Percentiles rank a stretch among this genome's conserved stretches.
phyloP scores from a whole-genome alignment of 805 yeast species.

The Diddensiella caesifluorescens region DNA sequence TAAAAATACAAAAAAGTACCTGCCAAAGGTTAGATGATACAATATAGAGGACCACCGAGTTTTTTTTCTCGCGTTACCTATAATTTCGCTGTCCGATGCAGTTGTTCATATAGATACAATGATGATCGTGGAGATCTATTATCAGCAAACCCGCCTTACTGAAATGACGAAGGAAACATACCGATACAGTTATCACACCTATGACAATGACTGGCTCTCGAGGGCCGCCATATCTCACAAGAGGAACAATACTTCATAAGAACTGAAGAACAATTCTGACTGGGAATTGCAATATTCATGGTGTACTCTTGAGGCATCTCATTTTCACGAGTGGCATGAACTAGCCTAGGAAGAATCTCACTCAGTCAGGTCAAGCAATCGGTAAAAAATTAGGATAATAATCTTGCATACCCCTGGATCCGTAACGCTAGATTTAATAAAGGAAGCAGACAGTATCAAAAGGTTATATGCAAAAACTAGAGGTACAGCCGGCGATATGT shows the following conservation, averaged over 20 bases:
- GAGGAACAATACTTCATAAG: conserved; percentile 53
- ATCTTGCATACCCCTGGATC: conserved; percentile 56
- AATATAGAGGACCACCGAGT: too few species aligned
- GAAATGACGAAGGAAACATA: conserved; percentile 1
- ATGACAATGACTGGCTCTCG: conserved; percentile 70
- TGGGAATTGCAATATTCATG: conserved; percentile 46
- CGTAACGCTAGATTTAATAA: conserved; percentile 47
- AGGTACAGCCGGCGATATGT: conserved; percentile 51
- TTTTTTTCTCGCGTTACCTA: conserved; percentile 40
- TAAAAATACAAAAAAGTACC: conserved; percentile 38
- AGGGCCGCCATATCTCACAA: conserved; percentile 72
- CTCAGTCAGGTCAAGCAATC: too few species aligned
- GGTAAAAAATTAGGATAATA: not conserved
- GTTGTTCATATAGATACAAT: conserved; percentile 64
- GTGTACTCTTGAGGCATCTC: conserved; percentile 55
- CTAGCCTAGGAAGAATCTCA: conserved; percentile 52
- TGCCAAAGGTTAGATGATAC: conserved; percentile 1
- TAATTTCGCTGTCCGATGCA: conserved; percentile 76
- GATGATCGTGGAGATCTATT: conserved; percentile 58
- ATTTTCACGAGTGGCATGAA: conserved; percentile 48
- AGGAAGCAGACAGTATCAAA: conserved; percentile 44
- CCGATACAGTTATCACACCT: conserved; percentile 59
- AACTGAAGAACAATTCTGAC: conserved; percentile 34
- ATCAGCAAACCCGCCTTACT: not conserved
- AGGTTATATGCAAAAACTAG: conserved; percentile 56